phyloP scores from a whole-genome alignment of 1,284 basidiomycete genomes.

The Sanghuangporus weigelae region DNA sequence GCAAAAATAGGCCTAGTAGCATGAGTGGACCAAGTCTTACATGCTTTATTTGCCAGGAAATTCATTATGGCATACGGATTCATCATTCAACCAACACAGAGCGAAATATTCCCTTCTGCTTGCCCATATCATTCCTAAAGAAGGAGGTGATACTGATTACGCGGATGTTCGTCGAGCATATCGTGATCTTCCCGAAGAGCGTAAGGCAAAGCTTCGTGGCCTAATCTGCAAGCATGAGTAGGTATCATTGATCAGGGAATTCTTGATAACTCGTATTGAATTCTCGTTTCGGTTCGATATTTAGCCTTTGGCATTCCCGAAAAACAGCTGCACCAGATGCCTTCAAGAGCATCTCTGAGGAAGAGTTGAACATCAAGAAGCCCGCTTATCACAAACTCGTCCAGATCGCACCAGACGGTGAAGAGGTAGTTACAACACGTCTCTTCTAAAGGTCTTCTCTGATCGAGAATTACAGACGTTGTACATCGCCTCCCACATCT shows the following conservation, averaged over 20 bases:
- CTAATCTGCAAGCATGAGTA: constrained; percentile 25
- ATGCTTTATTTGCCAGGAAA: constrained; percentile 17
- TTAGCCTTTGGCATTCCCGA: constrained; percentile 22
- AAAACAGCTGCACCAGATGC: constrained; percentile 23
- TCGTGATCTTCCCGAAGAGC: constrained; percentile 21
- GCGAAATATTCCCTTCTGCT: constrained; percentile 26
- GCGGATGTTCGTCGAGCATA: constrained; percentile 27
- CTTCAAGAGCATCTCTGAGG: constrained; percentile 22
- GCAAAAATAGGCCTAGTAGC: constrained; percentile 10
- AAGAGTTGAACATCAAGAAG: constrained; percentile 22
- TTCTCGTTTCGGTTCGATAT: too few species aligned
- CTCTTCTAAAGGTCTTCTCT: background rate
- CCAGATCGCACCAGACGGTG: constrained; percentile 22
- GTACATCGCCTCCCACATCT: constrained; percentile 26
- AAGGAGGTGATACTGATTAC: constrained; percentile 27
- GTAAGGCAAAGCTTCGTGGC: constrained; percentile 25
- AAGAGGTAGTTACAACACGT: constrained; percentile 16
- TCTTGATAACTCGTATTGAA: background rate
- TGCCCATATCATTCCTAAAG: constrained; percentile 24
- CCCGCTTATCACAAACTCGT: constrained; percentile 26
- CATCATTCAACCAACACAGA: constrained; percentile 25
- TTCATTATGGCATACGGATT: constrained; percentile 26
- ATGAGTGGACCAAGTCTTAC: background rate
- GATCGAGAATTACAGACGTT: constrained; percentile 18
- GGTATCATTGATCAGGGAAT: background rate